Conservation (phyloP, 1,284 basidiomycete species). For the Xanthoconium separans region DNA sequence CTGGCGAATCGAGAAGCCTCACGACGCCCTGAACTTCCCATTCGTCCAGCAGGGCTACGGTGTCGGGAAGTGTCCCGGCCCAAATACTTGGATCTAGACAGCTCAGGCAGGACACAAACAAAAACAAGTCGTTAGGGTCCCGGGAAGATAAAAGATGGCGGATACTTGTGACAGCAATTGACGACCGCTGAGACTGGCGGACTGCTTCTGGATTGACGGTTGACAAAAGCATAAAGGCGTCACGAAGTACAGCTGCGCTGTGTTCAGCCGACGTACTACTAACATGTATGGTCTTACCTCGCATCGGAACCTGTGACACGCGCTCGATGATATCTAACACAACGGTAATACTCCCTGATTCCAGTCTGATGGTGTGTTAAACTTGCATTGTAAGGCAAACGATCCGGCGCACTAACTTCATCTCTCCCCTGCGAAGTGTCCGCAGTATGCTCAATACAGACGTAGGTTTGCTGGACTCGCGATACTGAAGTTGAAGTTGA, state of each 20-base stretch:
- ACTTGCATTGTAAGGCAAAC: slow-evolving; percentile 14
- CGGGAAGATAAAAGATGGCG: slow-evolving; percentile 55
- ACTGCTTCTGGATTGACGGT: slow-evolving; percentile 33
- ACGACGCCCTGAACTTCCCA: slow-evolving; percentile 72
- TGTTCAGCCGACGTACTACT: slow-evolving; percentile 2
- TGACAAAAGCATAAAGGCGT: slow-evolving; percentile 51
- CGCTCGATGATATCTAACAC: slow-evolving; percentile 44
- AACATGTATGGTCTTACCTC: slow-evolving; percentile 30
- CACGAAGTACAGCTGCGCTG: slow-evolving; percentile 42
- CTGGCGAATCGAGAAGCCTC: slow-evolving; percentile 58
- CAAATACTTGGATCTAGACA: slow-evolving; percentile 57
- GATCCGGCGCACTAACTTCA: slow-evolving; percentile 18
- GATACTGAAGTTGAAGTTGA: slow-evolving; percentile 15
- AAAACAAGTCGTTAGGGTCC: slow-evolving; percentile 58
- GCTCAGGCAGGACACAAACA: slow-evolving; percentile 63
- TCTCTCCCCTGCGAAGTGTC: slow-evolving; percentile 19
- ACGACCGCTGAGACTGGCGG: slow-evolving; percentile 27
- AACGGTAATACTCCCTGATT: slow-evolving; percentile 23
- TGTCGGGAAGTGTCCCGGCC: slow-evolving; percentile 57
- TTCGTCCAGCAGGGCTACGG: slow-evolving; percentile 54
- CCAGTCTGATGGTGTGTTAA: slow-evolving; percentile 31
- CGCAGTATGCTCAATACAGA: slow-evolving; percentile 17
- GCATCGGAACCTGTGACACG: slow-evolving; percentile 30
- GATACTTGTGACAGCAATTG: slow-evolving; percentile 46
- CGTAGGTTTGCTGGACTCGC: slow-evolving; percentile 5